A percentile compares a stretch with the other conserved stretches of the same genome.
Evolutionary conservation across 2,329 filamentous ascomycete genomes (phyloP).

Genomic region (Scolecobasidium constrictum): DNA sequence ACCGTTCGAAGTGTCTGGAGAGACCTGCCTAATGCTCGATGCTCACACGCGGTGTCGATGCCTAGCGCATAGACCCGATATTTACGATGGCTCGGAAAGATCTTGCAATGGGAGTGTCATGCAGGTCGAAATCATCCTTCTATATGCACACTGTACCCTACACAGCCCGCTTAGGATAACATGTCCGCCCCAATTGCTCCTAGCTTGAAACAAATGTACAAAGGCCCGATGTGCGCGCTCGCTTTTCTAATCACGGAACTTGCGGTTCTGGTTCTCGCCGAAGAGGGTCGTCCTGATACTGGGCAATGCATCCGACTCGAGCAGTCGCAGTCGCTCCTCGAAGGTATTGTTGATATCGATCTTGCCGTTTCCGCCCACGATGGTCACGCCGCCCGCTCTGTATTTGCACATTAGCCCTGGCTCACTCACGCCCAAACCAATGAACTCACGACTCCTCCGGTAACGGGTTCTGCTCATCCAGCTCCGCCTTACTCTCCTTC

Average conservation of each 20-base stretch:
- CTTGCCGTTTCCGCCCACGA: constrained; percentile 77
- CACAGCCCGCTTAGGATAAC: too few species aligned
- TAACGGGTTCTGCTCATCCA: constrained; percentile 71
- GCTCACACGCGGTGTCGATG: too few species aligned
- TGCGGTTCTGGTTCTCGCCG: constrained; percentile 89
- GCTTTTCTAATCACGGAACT: constrained; percentile 94
- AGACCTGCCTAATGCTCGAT: too few species aligned
- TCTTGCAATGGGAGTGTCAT: too few species aligned
- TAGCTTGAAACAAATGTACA: too few species aligned
- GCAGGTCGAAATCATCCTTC: too few species aligned
- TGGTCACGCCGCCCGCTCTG: constrained; percentile 72
- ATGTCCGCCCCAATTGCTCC: too few species aligned
- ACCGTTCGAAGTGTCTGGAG: too few species aligned
- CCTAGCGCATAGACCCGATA: too few species aligned
- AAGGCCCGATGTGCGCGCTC: too few species aligned
- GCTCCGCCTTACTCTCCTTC: constrained; percentile 55
- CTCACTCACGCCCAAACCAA: background rate
- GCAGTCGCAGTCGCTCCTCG: constrained; percentile 75
- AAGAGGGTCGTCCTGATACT: constrained; percentile 79
- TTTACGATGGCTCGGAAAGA: too few species aligned
- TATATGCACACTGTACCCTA: too few species aligned
- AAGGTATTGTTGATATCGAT: constrained; percentile 99
- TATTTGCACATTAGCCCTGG: constrained; percentile 11
- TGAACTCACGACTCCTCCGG: constrained; percentile 70
- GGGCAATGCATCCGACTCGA: constrained; percentile 77